Evolutionary conservation across 768 basidiomycete species (phyloP).

Genomic region (Pilatotrama ljubarskyi): DNA sequence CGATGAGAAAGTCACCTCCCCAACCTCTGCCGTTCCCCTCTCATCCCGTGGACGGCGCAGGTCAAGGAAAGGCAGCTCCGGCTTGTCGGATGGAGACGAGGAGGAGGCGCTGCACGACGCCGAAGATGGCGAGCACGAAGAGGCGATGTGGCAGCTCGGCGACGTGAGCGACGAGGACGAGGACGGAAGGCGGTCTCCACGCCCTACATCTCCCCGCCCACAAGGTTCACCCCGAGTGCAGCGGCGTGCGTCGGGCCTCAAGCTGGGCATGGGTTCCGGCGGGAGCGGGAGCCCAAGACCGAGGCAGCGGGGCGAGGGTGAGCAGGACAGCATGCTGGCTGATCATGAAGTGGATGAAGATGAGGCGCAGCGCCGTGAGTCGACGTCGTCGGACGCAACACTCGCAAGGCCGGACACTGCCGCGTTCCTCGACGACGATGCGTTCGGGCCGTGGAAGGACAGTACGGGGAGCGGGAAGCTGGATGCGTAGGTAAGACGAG

Average conservation of each 20-base stretch:
- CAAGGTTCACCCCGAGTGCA: conserved; percentile 3
- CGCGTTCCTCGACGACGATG: conserved; percentile 22
- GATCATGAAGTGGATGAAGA: conserved; percentile 33
- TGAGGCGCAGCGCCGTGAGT: conserved; percentile 32
- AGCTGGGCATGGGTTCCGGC: conserved; percentile 7
- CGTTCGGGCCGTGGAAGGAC: conserved; percentile 28
- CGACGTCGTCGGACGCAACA: conserved; percentile 41
- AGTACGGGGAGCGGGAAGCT: neutral
- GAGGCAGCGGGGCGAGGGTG: conserved; percentile 21
- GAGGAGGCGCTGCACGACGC: conserved; percentile 35
- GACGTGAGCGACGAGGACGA: conserved; percentile 69
- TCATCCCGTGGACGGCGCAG: conserved; percentile 29
- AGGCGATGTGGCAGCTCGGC: conserved; percentile 69
- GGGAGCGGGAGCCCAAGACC: conserved; percentile 1
- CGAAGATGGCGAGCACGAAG: conserved; percentile 40
- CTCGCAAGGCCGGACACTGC: conserved; percentile 27
- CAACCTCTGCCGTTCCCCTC: conserved; percentile 35
- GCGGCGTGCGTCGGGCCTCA: conserved; percentile 8
- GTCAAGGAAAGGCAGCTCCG: conserved; percentile 27
- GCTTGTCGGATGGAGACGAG: conserved; percentile 39
- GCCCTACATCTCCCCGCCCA: conserved; percentile 24
- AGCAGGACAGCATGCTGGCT: conserved; percentile 26
- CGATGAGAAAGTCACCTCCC: conserved; percentile 43
- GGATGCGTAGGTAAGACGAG: neutral
- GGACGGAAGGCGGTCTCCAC: conserved; percentile 36